Evolutionary conservation across 2,329 filamentous ascomycete genomes (phyloP), one percentile per base, ranked within the genome.

Genomic region (Lecanicillium sp.): DNA sequence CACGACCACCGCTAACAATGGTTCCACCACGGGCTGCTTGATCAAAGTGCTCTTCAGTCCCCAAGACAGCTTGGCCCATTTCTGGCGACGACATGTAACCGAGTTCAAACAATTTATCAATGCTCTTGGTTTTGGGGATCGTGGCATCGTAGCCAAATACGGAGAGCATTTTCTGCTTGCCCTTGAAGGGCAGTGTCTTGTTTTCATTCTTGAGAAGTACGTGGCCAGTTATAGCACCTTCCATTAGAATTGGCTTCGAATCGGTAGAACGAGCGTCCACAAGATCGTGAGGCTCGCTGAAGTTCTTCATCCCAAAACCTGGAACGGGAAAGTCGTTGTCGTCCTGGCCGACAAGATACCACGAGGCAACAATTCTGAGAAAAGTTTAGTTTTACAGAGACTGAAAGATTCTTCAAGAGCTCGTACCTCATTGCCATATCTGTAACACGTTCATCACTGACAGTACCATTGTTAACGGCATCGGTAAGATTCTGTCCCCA

Each of bases 161-260:
- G 50, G 75, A 70, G 64, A 82, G 46, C 56, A 74, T 67, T 38
- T 62, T 59, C 5, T 65, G 78, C 40, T 67, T 66, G 38, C 69
- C 72, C 37, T 52, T 57, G 27, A 90, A 67, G 0, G 85, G 85
- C 6, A 90, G 62, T 1, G 70, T 64, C 7, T 67, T 67, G 33
- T 71, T 67, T 3, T 62, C 63, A 56, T 94, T 92, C 66, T 94
- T 94, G 38, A 94, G 66, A 1, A 94, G 67, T 18, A 89, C 83
- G 36, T 83, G 85, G 4, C 77, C 73, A 7, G 74, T 66, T n/a
- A 75, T 64, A 1, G 75, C 75, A 2, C 71, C 70, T 35, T 73
- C 63, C 9, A 77, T 50, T 1, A 75, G 55, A 0, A 63, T 57
- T 1, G 56, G 49, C 32, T 59, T 62, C 0, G 71, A 67, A 2